Conservation (phyloP, 176 grass and related monocot species). For the Melocanna baccifera region DNA sequence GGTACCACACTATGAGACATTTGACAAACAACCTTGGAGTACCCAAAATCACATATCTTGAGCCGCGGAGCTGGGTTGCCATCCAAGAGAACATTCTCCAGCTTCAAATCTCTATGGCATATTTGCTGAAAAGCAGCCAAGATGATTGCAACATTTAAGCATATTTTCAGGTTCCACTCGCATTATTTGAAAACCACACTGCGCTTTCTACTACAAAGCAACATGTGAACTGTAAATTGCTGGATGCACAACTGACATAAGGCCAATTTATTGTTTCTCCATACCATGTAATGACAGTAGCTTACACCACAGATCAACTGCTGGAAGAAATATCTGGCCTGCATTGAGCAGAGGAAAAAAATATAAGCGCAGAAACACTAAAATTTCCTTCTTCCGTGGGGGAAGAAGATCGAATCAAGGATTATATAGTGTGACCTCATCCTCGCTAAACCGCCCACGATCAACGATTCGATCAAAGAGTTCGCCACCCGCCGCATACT, state of each 20-base stretch:
- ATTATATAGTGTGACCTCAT: constrained; percentile 43
- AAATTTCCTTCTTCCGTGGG: neutral
- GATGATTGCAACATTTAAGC: constrained; percentile 28
- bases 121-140: constrained; percentile 65
- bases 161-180: constrained; percentile 33
- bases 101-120: constrained; percentile 84
- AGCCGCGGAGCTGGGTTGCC: constrained; percentile 56
- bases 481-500: constrained; percentile 68
- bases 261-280: constrained; percentile 20
- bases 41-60: constrained; percentile 90
- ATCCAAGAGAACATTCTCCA: constrained; percentile 78
- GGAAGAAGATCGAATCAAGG: neutral
- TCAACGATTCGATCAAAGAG: constrained; percentile 67
- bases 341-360: constrained; percentile 10
- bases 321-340: constrained; percentile 89
- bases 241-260: neutral
- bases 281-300: constrained; percentile 78
- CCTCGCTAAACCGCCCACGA: constrained; percentile 60
- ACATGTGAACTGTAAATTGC: constrained; percentile 12
- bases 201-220: constrained; percentile 28
- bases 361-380: neutral
- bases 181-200: constrained; percentile 38
- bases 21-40: constrained; percentile 60
- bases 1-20: neutral
- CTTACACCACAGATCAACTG: constrained; percentile 75